Evolutionary conservation across 805 yeast genomes (phyloP), one percentile per base, ranked within the genome.

Genomic region (Hanseniaspora mollemarum): DNA sequence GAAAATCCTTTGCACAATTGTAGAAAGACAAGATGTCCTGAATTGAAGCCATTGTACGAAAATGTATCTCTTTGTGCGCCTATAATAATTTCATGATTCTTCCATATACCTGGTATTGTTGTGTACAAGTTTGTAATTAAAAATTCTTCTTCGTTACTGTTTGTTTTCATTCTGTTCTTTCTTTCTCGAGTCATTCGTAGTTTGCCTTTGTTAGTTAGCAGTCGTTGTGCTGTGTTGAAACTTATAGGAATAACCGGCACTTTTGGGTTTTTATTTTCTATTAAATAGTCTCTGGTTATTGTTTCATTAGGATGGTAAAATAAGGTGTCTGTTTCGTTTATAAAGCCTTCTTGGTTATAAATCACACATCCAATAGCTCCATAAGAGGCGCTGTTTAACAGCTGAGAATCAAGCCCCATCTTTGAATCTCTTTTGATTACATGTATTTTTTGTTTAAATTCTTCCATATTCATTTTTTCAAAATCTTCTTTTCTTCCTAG

Each of bases 311-410:
- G 69, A 1, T 67, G 70, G 0, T 82, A 78, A 40, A 76, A 63
- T n/a, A 69, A 67, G 8, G 71, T 71, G 61, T 81, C 87, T 57
- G 80, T 85, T 51, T 64, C 71, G 12, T 67, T 59, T 51, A 3
- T 6, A 31, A 13, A 8, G 8, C 50, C 50, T 16, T 41, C 66
- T 1, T 58, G 59, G 51, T 43, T 50, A 22, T 56, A 65, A 22
- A 80, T 56, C 31, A 81, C 62, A 1, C 77, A 82, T 15, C 81
- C 87, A 28, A 69, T 57, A 5, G 84, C 85, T 1, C 87, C 87
- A 49, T 68, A 57, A 2, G 68, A 63, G 58, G 80, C 79, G 12
- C 88, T 86, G 62, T 77, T 72, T 55, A 72, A 71, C 13, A 81
- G 72, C 59, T 80, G 77, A 3, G 50, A 39, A 4, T 39, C 45